Evolutionary conservation across 1,284 basidiomycete species (phyloP), one percentile per base, ranked within the genome.

Genomic region (Polyporus tsugae): DNA sequence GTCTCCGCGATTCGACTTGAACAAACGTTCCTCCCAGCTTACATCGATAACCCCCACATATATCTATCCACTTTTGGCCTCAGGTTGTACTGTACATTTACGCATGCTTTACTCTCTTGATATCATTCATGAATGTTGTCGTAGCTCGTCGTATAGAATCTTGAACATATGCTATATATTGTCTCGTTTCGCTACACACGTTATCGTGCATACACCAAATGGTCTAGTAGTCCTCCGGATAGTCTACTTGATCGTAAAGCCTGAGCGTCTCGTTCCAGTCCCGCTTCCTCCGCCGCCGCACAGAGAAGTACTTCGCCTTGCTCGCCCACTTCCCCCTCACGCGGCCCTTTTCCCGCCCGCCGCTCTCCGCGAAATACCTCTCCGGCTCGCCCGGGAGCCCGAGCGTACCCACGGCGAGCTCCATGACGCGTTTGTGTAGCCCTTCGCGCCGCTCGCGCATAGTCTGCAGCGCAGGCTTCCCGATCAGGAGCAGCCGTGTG

Each of bases 201-300:
- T 57, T 33, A 25, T 39, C 44, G 35, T n/a, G 19, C 41, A 6
- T 22, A 29, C 17, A 19, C 33, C 29, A 7, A 62, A 29, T 19
- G 13, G 22, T n/a, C 52, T 72, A 75, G 52, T 74, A 71, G 57
- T 87, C 86, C 15, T 84, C 83, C 6, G 90, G 90, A 74, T 91
- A 93, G 78, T 94, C 91, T 7, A 92, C 90, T 73, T 92, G 85
- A 74, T 95, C 94, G 69, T 94, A 94, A 63, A 94, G 78, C 67
- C 92, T 82, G 62, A 95, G 80, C 3, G 89, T 93, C 80, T 95
- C 94, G 74, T 95, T 94, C 94, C 94, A 95, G 75, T 95, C 94
- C 72, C 93, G 86, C 80, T 95, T 95, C 73, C 94, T 83, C 74
- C 94, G 81, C 71, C 94, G 82, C 68, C 86, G 85, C 65, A 95